A percentile compares a stretch with the other conserved stretches of the same genome.
These are phyloP conservation scores for Agrocybe pediades DNA, from an alignment of 768 basidiomycete species.

Conservation along the genomic window DNA sequence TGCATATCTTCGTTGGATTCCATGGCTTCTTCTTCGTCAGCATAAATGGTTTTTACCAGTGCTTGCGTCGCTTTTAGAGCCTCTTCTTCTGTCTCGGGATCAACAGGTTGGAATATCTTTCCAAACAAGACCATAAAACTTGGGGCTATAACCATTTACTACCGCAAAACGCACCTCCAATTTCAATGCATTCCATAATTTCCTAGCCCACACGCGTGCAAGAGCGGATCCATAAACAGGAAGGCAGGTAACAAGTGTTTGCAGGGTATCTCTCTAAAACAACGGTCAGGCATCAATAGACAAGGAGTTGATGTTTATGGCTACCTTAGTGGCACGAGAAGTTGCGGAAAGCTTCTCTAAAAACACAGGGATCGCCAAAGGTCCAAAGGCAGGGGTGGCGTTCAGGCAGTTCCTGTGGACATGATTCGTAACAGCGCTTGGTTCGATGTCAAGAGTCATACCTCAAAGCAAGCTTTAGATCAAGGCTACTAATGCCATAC, in stretches of 20 bases:
- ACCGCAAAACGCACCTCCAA: slow-evolving; percentile 62
- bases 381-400: slow-evolving; percentile 82
- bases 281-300: background rate
- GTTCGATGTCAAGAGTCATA: slow-evolving; percentile 27
- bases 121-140: background rate
- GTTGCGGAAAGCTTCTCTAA: slow-evolving; percentile 89
- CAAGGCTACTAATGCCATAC: slow-evolving; percentile 87
- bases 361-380: slow-evolving; percentile 83
- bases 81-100: slow-evolving; percentile 68
- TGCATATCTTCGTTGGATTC: slow-evolving; percentile 44
- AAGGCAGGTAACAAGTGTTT: slow-evolving; percentile 74
- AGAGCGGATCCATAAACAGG: slow-evolving; percentile 79
- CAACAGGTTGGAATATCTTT: slow-evolving; percentile 93
- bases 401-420: slow-evolving; percentile 62
- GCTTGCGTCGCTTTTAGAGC: slow-evolving; percentile 72
- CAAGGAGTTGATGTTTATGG: background rate
- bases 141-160: background rate
- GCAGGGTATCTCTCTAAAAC: slow-evolving; percentile 80
- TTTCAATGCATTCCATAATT: slow-evolving; percentile 91
- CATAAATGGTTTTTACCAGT: slow-evolving; percentile 76
- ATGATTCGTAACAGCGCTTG: background rate
- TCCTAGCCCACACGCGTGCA: slow-evolving; percentile 62
- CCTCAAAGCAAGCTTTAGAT: slow-evolving; percentile 77
- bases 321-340: slow-evolving; percentile 81
- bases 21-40: slow-evolving; percentile 39